These are phyloP conservation scores for Boletus hoseneyae DNA, from an alignment of 1,284 basidiomycete species.

Conservation along the genomic window DNA sequence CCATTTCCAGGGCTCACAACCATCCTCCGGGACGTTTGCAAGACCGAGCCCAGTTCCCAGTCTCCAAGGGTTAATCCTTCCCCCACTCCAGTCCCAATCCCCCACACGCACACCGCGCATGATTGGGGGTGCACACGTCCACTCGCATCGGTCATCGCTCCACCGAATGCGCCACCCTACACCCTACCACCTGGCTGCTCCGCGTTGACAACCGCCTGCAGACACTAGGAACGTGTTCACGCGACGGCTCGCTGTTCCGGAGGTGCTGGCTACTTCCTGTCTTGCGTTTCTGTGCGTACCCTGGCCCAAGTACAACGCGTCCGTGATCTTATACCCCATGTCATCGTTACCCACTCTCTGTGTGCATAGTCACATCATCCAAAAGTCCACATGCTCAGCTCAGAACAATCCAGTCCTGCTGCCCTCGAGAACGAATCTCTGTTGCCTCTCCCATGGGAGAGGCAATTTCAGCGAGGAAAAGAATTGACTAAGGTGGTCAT, in stretches of 20 bases:
- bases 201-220: background rate
- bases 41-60: slow-evolving; percentile 20
- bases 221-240: slow-evolving; percentile 1
- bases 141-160: slow-evolving; percentile 25
- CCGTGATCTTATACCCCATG: slow-evolving; percentile 4
- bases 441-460: slow-evolving; percentile 21
- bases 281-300: slow-evolving; percentile 20
- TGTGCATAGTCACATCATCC: slow-evolving; percentile 23
- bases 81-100: slow-evolving; percentile 28
- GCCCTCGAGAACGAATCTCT: slow-evolving; percentile 36
- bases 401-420: slow-evolving; percentile 16
- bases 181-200: slow-evolving; percentile 20
- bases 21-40: slow-evolving; percentile 14
- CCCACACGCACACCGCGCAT: slow-evolving; percentile 25
- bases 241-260: slow-evolving; percentile 20
- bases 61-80: slow-evolving; percentile 32
- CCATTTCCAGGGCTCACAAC: slow-evolving; percentile 21
- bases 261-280: slow-evolving; percentile 5
- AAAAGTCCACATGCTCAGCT: slow-evolving; percentile 7
- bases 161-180: slow-evolving; percentile 10
- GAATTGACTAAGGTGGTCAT: slow-evolving; percentile 1
- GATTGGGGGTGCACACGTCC: slow-evolving; percentile 24
- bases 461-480: slow-evolving; percentile 25
- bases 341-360: slow-evolving; percentile 16
- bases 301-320: slow-evolving; percentile 17